Conservation (phyloP, 2,329 filamentous ascomycete species). For the Uncinocarpus reesii region DNA sequence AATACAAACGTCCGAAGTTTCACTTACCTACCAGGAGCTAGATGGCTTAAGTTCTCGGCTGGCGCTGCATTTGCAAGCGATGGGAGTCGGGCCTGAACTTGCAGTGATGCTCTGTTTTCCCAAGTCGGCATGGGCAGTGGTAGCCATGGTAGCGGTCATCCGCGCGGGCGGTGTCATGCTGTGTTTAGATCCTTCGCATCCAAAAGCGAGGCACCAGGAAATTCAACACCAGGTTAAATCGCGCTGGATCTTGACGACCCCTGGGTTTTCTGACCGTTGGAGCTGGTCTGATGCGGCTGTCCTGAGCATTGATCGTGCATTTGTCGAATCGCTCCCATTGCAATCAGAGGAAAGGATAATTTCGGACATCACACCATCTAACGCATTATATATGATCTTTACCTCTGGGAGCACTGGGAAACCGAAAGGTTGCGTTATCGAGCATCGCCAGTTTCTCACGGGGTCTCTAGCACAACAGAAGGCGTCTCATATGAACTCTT, state of each 20-base stretch:
- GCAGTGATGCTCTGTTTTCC: slow-evolving; percentile 34
- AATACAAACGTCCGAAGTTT: too few relatives aligned
- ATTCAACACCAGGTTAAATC: too few relatives aligned
- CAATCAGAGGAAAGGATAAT: neutral
- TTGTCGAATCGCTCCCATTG: too few relatives aligned
- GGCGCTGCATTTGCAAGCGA: slow-evolving; percentile 27
- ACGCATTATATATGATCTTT: slow-evolving; percentile 15
- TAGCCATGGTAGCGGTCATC: slow-evolving; percentile 33
- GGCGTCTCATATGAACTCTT: neutral
- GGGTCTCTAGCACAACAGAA: slow-evolving; percentile 50
- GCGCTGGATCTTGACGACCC: too few relatives aligned
- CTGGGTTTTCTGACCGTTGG: too few relatives aligned
- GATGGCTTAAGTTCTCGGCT: slow-evolving; percentile 29
- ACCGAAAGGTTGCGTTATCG: slow-evolving; percentile 10
- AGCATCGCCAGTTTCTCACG: slow-evolving; percentile 20
- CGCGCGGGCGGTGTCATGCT: slow-evolving; percentile 29
- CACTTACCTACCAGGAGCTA: slow-evolving; percentile 30
- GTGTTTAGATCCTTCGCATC: slow-evolving; percentile 19
- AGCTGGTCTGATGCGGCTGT: too few relatives aligned
- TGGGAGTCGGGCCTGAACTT: slow-evolving; percentile 32
- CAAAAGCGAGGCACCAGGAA: too few relatives aligned
- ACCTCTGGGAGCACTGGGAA: slow-evolving; percentile 11
- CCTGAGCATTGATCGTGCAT: too few relatives aligned
- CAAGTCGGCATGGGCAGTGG: slow-evolving; percentile 35
- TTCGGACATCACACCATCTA: slow-evolving; percentile 32